phyloP scores from a whole-genome alignment of 2,329 filamentous ascomycete species.

The Phyllachora maydis region DNA sequence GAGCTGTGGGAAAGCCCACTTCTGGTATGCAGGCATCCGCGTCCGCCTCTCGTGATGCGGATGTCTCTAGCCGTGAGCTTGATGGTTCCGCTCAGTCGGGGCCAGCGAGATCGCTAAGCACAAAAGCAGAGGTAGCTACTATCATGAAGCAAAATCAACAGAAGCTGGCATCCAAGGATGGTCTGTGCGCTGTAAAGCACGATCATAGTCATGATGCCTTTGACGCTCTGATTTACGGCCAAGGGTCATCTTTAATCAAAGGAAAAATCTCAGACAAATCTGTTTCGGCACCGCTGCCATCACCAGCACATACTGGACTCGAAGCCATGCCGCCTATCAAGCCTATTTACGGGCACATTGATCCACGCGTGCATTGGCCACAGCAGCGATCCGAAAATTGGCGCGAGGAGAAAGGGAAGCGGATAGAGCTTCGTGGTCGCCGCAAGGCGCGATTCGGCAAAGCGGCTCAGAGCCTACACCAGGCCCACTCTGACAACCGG shows the following conservation, averaged over 20 bases:
- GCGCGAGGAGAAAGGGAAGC: slow-evolving; percentile 22
- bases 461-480: slow-evolving; percentile 15
- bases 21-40: no score
- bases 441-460: slow-evolving; percentile 30
- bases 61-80: no score
- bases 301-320: slow-evolving; percentile 5
- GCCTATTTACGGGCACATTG: slow-evolving; percentile 19
- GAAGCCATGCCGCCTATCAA: slow-evolving; percentile 1
- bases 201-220: slow-evolving; percentile 3
- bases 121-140: no score
- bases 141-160: no score
- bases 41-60: no score
- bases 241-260: no score
- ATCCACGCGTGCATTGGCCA: slow-evolving; percentile 28
- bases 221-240: slow-evolving; percentile 9
- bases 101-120: no score
- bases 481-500: slow-evolving; percentile 6
- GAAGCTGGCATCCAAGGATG: no score
- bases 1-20: no score
- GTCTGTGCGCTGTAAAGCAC: background rate
- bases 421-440: slow-evolving; percentile 24
- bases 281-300: slow-evolving; percentile 5
- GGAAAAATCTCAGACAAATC: no score
- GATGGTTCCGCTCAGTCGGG: no score
- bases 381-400: slow-evolving; percentile 21